Base-by-base conservation (phyloP, 306 rosid species). In the Pueraria montana region DNA sequence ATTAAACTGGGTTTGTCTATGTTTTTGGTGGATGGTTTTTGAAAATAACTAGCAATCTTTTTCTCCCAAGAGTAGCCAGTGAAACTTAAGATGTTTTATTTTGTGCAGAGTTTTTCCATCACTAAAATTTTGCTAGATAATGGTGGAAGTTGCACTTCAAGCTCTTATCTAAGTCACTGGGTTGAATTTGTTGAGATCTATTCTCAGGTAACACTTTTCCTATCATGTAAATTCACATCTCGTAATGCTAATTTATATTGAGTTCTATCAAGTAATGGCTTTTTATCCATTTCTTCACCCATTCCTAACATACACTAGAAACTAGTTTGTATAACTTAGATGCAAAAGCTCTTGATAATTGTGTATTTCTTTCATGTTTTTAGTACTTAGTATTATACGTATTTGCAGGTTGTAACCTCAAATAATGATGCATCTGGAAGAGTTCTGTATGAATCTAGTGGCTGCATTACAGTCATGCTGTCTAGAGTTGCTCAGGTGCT, bases 131-230 rank as follows among this genome's bases (percentile, higher is more conserved):
- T 96, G 87, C 87, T 96, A 26, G 94, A 92, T 75, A 87, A 49
- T 82, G 83, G 70, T 48, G 94, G 91, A 82, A 86, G 84, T 87
- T 87, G 81, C 78, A 68, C 45, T 66, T 84, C 85, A 70, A 86
- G 89, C 85, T 90, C 96, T 69, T 89, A 84, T 80, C 86, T 88
- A 75, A 87, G 85, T 86, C 91, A 96, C 84, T 96, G 99, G 98
- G 90, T 94, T 81, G 88, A 88, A 52, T 77, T 90, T 63, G 81
- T 88, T 52, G 98, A 90, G 66, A 83, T 89, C 36, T 96, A 89
- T 88, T 87, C 96, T 40, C 98, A 94, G 98, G 99, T 96, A 65
- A 79, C 76, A 71, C 73, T 83, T 69, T 70, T 73, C 75, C 71
- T 77, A 48, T 66, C 64, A 16, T 66, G 77, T 82, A 69, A 63